These are phyloP conservation scores for Carnegiea gigantea DNA, from an alignment of 179 eudicot species.

Conservation along the genomic window DNA sequence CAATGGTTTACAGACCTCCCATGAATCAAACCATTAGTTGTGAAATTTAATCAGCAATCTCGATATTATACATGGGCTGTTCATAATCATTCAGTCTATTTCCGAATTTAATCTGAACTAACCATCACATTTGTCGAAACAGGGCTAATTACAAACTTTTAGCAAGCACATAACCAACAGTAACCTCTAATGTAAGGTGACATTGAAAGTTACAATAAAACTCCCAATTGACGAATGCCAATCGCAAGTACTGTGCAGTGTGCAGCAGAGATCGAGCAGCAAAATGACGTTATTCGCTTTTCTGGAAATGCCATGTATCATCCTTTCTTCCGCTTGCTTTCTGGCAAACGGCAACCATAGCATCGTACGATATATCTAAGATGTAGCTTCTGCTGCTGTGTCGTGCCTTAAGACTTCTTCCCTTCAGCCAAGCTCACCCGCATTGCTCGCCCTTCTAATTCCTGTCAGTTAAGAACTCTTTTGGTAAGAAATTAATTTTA, in stretches of 20 bases:
- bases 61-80: background rate
- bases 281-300: background rate
- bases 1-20: background rate
- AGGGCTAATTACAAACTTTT: conserved; percentile 1
- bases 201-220: conserved; percentile 16
- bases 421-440: conserved; percentile 83
- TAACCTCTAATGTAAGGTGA: background rate
- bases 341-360: background rate
- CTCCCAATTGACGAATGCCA: conserved; percentile 9
- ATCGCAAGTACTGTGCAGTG: background rate
- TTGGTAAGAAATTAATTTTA: background rate
- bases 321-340: background rate
- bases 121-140: background rate
- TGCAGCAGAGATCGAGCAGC: conserved; percentile 3
- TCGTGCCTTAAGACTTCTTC: conserved; percentile 26
- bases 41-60: background rate
- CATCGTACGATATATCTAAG: background rate
- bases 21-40: background rate
- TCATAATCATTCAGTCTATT: background rate
- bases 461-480: conserved; percentile 43
- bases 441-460: conserved; percentile 77
- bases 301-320: background rate
- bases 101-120: background rate
- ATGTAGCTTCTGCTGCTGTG: background rate
- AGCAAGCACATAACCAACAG: background rate